These are phyloP conservation scores for Oehlia diaphana DNA, from an alignment of 192 early-diverging fungal genomes.

Conservation along the genomic window DNA sequence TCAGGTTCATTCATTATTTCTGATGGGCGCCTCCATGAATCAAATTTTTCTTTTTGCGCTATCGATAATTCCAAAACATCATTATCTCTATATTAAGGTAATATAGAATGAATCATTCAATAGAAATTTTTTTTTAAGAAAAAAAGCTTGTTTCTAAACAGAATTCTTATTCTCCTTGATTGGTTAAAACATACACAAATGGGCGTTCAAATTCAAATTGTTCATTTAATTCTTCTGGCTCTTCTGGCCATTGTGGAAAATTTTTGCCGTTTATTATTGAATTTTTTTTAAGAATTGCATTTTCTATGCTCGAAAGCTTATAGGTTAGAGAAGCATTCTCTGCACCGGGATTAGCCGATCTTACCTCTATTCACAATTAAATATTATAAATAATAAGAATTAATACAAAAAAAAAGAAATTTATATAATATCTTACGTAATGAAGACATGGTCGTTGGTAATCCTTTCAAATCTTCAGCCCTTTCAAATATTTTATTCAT, in stretches of 20 bases:
- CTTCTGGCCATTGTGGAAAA: conserved; percentile 77
- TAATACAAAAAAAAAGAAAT: background rate
- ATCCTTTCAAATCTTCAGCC: conserved; percentile 52
- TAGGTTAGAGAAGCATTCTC: background rate
- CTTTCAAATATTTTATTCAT: conserved; percentile 39
- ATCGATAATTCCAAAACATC: conserved; percentile 76
- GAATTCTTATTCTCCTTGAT: no score
- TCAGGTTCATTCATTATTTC: conserved; percentile 67
- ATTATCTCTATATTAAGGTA: conserved; percentile 54
- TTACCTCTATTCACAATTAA: background rate
- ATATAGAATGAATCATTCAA: conserved; percentile 11
- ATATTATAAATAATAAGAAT: background rate
- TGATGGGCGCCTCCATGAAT: conserved; percentile 79
- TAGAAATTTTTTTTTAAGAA: conserved; percentile 18
- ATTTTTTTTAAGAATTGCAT: conserved; percentile 62
- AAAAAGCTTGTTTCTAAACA: no score
- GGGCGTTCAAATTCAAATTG: conserved; percentile 49
- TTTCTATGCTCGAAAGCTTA: conserved; percentile 49
- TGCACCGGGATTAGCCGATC: background rate
- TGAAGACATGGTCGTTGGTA: conserved; percentile 29
- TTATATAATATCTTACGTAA: conserved; percentile 27
- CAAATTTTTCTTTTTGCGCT: conserved; percentile 73
- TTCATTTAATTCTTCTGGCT: conserved; percentile 69
- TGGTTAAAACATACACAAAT: conserved; percentile 45
- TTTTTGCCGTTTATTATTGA: conserved; percentile 71